Base-by-base conservation (phyloP, 176 grass and related monocot genomes). In the Musa itinerans region DNA sequence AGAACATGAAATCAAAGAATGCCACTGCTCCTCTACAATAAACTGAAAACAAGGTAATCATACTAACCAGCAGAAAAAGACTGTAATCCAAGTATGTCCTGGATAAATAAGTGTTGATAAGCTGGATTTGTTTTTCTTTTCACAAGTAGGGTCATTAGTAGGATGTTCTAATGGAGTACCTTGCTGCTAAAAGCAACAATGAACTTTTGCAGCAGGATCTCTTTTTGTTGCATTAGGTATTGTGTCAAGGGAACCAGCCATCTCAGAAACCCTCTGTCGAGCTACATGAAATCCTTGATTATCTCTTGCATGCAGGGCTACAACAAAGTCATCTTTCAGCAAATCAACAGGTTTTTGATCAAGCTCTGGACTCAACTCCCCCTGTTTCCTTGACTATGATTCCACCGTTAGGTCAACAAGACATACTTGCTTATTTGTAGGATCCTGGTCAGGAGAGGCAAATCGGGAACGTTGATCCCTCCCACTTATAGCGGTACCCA, bases 381-480 rank as follows among this genome's bases (percentile, higher is more conserved):
- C 6, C 63, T 85, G 84, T 66, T 87, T 89, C 27, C 67, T 20
- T 73, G 90, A 83, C 69, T 88, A 82, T 75, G 89, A 87, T 80
- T 98, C 88, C 86, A 93, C 89, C 11, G 80, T 80, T 49, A 88
- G 92, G 80, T 98, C 90, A 78, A 80, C 71, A 70, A 49, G 86
- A 20, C 67, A 87, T 67, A 90, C 87, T 78, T 88, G 86, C 81
- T 90, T 93, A 71, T 59, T 76, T 83, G 85, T 98, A 63, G 92
- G 82, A 69, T 89, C 90, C 65, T 98, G 0, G 4, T 43, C 95
- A 29, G 95, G 95, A 57, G 90, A 98, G 70, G 95, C 90, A 87
- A 98, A 98, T 52, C 90, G 84, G 48, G 95, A 98, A 78, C 95
- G 92, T 78, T 92, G 93, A 63, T 96, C 90, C 52, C 85, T 89